Base-by-base conservation (phyloP, 2,329 filamentous ascomycete species). In the Pyrenophora graminea region DNA sequence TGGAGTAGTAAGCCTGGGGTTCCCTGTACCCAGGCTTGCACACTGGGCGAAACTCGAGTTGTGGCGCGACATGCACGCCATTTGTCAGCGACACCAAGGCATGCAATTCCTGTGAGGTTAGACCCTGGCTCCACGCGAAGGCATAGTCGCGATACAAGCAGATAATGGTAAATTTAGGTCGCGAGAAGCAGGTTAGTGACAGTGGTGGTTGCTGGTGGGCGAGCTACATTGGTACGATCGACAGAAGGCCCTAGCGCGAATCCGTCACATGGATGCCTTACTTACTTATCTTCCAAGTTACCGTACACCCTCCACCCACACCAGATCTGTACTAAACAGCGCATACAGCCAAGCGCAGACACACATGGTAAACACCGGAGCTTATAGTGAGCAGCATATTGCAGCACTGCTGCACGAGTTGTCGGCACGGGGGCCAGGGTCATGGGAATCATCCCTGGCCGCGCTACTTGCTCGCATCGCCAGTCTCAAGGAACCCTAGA, bases 401-500 rank as follows among this genome's bases (percentile, higher is more conserved):
- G 45, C 49, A 25, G 34, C 46, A 43, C 45, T 45, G 49, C 51
- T 45, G 53, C 51, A 55, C 49, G 45, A 49, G 36, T 38, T 38
- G 23, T 53, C 44, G 37, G 50, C 48, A 54, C 48, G 53, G 61
- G 61, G 61, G 45, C 61, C 61, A 55, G 61, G 61, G 61, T 56
- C 39, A 38, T 30, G 51, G 50, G 39, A 40, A 21, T 38, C 30
- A 56, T 57, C 55, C 55, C 45, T 53, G 48, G 21, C 34, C 43
- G 43, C 49, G 59, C 51, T 54, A 60, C 36, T 55, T 50, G 17
- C 44, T 52, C 43, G 54, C 49, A 51, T 53, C 45, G 53, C 45
- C 53, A 52, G 31, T 54, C 55, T 61, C 30, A 32, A 60, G 55
- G 50, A 43, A 58, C 50, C 54, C 53, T 59, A 45, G 54, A 52